Evolutionary conservation across 306 rosid species (phyloP), one percentile per base, ranked within the genome.

Genomic region (Pachyrhizus erosus): DNA sequence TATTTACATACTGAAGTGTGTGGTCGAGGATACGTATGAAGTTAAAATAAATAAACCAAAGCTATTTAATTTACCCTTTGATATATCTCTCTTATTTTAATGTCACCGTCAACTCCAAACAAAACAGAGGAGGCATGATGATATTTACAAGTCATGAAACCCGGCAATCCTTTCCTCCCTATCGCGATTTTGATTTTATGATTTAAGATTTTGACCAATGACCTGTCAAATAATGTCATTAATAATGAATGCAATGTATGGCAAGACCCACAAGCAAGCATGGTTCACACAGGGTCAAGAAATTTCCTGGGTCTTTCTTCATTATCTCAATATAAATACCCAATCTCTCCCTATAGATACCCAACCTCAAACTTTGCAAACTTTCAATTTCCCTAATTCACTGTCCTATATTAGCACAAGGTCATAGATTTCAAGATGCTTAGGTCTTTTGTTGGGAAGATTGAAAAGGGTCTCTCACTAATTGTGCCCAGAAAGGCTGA

Each of bases 401-500:
- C 20, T 31, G 23, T 14, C 10, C 31, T 15, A 67, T 12, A 45
- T 5, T 26, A 71, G n/a, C 65, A 31, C 6, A 54, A 46, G 37
- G 51, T 8, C 7, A 58, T 48, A 54, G 52, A 33, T 26, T 29
- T 72, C 13, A 73, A 70, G 81, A 89, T 73, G 89, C 73, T 84
- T 45, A 70, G 76, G 73, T 80, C 84, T 27, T 45, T 87, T 17
- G 80, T 70, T 27, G 67, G 67, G 26, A 86, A 80, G 84, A 81
- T 91, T 14, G 87, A 85, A 20, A 89, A 78, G 86, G 87, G 87
- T 54, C 42, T 91, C 39, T 77, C 91, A 39, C 64, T 69, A 17
- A 43, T 33, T 66, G 79, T 7, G 46, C 20, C 31, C 4, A 17
- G 20, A 29, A 62, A 31, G 42, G 13, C 21, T 6, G 0, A 4